Evolutionary conservation across 176 grass and related monocot species (phyloP), one percentile per base, ranked within the genome.

Genomic region (Pharus latifolius): DNA sequence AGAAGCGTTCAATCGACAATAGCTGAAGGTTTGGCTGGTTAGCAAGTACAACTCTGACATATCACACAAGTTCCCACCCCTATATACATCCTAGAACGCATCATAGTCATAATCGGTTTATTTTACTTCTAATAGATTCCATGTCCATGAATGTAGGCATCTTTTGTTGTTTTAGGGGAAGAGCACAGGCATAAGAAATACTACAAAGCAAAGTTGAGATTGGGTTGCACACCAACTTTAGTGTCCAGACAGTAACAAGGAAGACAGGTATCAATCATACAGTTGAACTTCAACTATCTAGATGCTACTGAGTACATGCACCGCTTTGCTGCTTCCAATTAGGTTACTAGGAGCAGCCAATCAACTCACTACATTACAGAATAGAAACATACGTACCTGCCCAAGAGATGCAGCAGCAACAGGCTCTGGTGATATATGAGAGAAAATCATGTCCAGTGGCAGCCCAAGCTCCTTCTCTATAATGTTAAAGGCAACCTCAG

Each of bases 321-420:
- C 28, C 20, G 58, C 40, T 69, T 19, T 3, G 35, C 7, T 18
- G 14, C 20, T 66, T 65, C 15, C 44, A 5, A 62, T 27, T 7
- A 50, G 34, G 28, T 60, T 26, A 0, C n/a, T 40, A 71, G 23
- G 50, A 72, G 41, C n/a, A 12, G 20, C 30, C 45, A 34, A 73
- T 62, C 3, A 6, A 63, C 10, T 74, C 16, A 43, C 45, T 24
- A 20, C 35, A 48, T 30, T 35, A 63, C 15, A 20, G 60, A 58
- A 35, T 46, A 16, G 40, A 61, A 74, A 74, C 3, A 22, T 49
- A 73, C 51, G 7, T 3, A 92, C 94, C 89, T 97, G 94, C 49
- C 94, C 94, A 52, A 97, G 89, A 63, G 94, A 97, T 54, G 94
- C 94, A 57, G 94, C 94, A 42, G 94, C 94, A 63, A 90, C 63